Evolutionary conservation across 116 monocot genomes (phyloP).

Genomic region (Posidonia oceanica): DNA sequence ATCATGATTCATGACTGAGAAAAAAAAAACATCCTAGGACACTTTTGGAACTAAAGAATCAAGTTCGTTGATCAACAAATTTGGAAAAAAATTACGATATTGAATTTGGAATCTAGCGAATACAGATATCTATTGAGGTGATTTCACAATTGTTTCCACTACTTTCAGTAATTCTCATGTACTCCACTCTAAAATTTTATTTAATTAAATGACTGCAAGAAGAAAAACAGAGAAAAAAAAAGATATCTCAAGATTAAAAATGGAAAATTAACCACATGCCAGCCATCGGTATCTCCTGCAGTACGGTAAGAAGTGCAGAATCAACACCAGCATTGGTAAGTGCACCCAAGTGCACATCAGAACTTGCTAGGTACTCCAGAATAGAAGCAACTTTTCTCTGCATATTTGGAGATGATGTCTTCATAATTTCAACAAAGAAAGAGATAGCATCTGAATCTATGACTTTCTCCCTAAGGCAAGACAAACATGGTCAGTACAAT

Average conservation of each 20-base stretch:
- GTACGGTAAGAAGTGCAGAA: constrained; percentile 35
- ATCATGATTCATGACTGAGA: not conserved
- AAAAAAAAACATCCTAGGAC: not conserved
- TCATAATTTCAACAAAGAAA: constrained; percentile 33
- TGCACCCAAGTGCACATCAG: constrained; percentile 20
- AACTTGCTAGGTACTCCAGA: constrained; percentile 42
- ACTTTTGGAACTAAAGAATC: not conserved
- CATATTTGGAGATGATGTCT: constrained; percentile 32
- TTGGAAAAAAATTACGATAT: too few relatives aligned
- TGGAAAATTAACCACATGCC: constrained; percentile 15
- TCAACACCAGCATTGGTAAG: constrained; percentile 33
- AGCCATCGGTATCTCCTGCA: constrained; percentile 14
- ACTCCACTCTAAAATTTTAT: too few relatives aligned
- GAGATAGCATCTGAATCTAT: constrained; percentile 30
- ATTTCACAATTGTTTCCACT: too few relatives aligned
- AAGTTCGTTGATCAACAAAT: too few relatives aligned
- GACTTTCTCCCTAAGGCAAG: constrained; percentile 25
- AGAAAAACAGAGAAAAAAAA: not conserved
- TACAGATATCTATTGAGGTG: too few relatives aligned
- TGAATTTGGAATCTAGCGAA: too few relatives aligned
- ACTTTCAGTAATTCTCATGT: too few relatives aligned
- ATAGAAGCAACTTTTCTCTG: constrained; percentile 55
- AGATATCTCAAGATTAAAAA: not conserved
- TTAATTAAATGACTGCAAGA: too few relatives aligned
- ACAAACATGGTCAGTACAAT: not conserved